Conservation (phyloP, 148 eudicot genomes). For the Hydrangea macrophylla region DNA sequence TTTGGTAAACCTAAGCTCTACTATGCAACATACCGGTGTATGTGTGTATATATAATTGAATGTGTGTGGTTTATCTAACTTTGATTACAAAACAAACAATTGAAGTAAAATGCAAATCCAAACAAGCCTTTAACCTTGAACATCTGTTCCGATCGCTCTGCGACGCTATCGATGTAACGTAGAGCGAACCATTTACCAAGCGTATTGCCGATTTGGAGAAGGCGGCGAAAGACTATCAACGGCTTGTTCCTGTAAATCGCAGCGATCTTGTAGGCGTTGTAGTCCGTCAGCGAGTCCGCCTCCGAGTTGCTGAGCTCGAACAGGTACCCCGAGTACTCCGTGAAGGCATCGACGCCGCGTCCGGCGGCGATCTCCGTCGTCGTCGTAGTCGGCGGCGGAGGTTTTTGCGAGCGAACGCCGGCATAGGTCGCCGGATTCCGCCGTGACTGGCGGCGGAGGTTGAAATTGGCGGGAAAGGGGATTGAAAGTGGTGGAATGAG, state of each 20-base stretch:
- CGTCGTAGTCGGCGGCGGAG: slow-evolving; percentile 2
- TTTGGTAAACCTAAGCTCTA: no score
- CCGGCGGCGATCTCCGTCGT: no score
- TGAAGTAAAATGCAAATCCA: no score
- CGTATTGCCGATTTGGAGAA: slow-evolving; percentile 63
- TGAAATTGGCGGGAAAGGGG: slow-evolving; percentile 1
- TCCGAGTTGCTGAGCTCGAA: slow-evolving; percentile 61
- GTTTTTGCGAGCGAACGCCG: not conserved
- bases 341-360: slow-evolving; percentile 61
- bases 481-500: slow-evolving; percentile 7
- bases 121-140: slow-evolving; percentile 54
- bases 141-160: slow-evolving; percentile 62
- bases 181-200: slow-evolving; percentile 75
- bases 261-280: slow-evolving; percentile 48
- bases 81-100: no score
- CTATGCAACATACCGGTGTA: no score
- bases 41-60: no score
- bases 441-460: slow-evolving; percentile 10
- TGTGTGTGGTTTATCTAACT: no score
- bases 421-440: not conserved
- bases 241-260: slow-evolving; percentile 62
- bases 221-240: slow-evolving; percentile 51
- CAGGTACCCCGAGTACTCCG: slow-evolving; percentile 72
- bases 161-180: slow-evolving; percentile 59
- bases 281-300: slow-evolving; percentile 63